Conservation (phyloP, 495 filamentous ascomycete genomes). For the Hypomontagnella submonticulosa region DNA sequence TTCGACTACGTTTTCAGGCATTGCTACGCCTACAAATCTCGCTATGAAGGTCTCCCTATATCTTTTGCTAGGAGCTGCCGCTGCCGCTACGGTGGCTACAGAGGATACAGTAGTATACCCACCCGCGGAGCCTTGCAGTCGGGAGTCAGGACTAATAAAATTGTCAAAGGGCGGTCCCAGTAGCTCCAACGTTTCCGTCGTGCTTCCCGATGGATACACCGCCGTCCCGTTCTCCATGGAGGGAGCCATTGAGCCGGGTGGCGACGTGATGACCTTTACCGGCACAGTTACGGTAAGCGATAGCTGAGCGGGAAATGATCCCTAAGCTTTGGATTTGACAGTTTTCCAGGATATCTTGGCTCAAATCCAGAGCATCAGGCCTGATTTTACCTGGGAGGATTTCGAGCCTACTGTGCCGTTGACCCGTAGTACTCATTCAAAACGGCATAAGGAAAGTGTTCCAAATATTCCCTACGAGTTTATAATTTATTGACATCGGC, state of each 20-base stretch:
- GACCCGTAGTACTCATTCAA: neutral
- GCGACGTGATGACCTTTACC: conserved; percentile 25
- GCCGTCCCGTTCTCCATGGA: conserved; percentile 27
- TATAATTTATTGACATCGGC: neutral
- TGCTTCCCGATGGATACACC: conserved; percentile 22
- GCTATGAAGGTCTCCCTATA: conserved; percentile 24
- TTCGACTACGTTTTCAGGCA: no score
- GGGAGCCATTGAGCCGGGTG: conserved; percentile 27
- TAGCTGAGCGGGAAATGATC: neutral
- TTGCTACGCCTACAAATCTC: neutral
- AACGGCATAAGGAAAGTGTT: conserved; percentile 13
- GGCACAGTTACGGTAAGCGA: conserved; percentile 25
- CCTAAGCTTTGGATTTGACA: neutral
- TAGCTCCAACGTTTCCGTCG: neutral
- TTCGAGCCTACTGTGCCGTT: conserved; percentile 10
- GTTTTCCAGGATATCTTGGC: conserved; percentile 9
- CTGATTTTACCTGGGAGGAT: conserved; percentile 29
- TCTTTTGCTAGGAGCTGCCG: neutral
- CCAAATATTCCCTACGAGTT: neutral
- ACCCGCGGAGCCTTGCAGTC: no score
- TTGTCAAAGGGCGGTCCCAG: neutral
- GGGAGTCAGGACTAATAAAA: neutral
- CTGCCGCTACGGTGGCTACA: conserved; percentile 1
- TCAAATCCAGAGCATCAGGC: conserved; percentile 30
- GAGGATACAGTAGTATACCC: conserved; percentile 7